Conservation (phyloP, 2,329 filamentous ascomycete species). For the Byssothecium circinans region DNA sequence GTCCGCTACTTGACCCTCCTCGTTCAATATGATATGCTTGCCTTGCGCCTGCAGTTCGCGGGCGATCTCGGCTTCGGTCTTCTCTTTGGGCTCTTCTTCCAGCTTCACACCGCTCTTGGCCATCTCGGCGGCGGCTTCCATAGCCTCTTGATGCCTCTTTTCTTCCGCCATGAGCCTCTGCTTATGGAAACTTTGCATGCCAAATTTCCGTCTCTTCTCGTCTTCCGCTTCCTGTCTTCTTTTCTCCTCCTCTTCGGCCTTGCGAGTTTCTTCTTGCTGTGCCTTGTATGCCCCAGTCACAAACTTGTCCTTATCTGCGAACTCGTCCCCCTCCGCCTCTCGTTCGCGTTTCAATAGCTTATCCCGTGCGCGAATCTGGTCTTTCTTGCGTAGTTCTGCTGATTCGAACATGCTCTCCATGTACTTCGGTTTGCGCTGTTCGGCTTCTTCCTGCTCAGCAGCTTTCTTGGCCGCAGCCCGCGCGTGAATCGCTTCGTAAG, state of each 20-base stretch:
- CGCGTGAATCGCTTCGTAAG: conserved; percentile 74
- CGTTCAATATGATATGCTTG: conserved; percentile 70
- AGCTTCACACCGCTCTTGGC: conserved; percentile 37
- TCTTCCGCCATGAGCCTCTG: conserved; percentile 72
- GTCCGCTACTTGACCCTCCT: conserved; percentile 81
- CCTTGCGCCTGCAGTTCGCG: conserved; percentile 66
- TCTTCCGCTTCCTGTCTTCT: conserved; percentile 65
- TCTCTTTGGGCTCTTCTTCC: conserved; percentile 50
- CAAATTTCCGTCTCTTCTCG: conserved; percentile 65
- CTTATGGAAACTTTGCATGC: conserved; percentile 79
- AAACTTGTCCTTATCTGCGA: conserved; percentile 80
- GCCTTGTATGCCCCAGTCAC: conserved; percentile 81
- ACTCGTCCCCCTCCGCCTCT: conserved; percentile 79
- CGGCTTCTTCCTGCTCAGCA: conserved; percentile 55
- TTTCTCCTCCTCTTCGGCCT: conserved; percentile 72
- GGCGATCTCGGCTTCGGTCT: conserved; percentile 65
- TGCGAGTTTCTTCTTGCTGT: conserved; percentile 74
- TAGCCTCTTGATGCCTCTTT: conserved; percentile 66
- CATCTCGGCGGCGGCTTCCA: conserved; percentile 63
- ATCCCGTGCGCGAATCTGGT: conserved; percentile 76
- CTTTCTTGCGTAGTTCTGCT: conserved; percentile 75
- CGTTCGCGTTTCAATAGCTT: conserved; percentile 77
- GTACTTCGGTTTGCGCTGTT: conserved; percentile 72
- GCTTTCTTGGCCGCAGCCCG: conserved; percentile 58
- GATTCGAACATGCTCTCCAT: conserved; percentile 74